phyloP scores from a whole-genome alignment of 495 filamentous ascomycete genomes.

The Aspergillus cavernicola region DNA sequence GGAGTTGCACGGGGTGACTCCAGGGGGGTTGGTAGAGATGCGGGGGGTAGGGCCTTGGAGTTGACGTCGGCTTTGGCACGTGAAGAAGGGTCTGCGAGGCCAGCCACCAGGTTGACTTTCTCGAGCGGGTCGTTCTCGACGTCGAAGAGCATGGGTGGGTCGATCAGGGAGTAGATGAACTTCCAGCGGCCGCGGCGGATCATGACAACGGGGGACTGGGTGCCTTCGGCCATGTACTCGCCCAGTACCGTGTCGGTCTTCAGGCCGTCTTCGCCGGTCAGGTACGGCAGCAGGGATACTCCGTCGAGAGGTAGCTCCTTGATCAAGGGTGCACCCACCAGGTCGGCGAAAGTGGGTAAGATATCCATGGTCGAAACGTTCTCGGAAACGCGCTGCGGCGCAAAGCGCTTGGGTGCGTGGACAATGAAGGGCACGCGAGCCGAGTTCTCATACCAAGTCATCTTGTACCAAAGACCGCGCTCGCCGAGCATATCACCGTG shows the following conservation, averaged over 20 bases:
- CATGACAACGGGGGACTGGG: conserved; percentile 84
- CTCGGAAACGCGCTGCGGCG: conserved; percentile 62
- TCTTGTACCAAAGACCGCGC: conserved; percentile 90
- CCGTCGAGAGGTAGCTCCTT: conserved; percentile 72
- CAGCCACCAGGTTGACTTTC: conserved; percentile 60
- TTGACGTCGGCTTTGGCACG: conserved; percentile 12
- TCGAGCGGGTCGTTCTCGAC: conserved; percentile 70
- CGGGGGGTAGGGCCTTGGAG: conserved; percentile 8
- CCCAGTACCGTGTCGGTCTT: conserved; percentile 73
- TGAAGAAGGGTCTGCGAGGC: conserved; percentile 19
- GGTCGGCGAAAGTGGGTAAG: conserved; percentile 75
- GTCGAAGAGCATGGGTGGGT: conserved; percentile 77
- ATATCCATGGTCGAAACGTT: conserved; percentile 86
- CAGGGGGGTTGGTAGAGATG: conserved; percentile 37
- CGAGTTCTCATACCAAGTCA: conserved; percentile 84
- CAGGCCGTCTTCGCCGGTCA: conserved; percentile 53
- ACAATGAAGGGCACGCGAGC: conserved; percentile 79
- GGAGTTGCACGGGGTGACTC: conserved; percentile 36
- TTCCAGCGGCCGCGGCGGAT: conserved; percentile 81
- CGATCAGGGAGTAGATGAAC: conserved; percentile 74
- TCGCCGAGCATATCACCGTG: conserved; percentile 94
- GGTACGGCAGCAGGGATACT: conserved; percentile 64
- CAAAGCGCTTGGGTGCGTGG: conserved; percentile 63
- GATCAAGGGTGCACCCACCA: conserved; percentile 64
- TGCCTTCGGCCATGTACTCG: conserved; percentile 88